A percentile compares a stretch with the other conserved stretches of the same genome.
Conservation (phyloP, 2,329 filamentous ascomycete genomes). For the Aspergillus uvarum region DNA sequence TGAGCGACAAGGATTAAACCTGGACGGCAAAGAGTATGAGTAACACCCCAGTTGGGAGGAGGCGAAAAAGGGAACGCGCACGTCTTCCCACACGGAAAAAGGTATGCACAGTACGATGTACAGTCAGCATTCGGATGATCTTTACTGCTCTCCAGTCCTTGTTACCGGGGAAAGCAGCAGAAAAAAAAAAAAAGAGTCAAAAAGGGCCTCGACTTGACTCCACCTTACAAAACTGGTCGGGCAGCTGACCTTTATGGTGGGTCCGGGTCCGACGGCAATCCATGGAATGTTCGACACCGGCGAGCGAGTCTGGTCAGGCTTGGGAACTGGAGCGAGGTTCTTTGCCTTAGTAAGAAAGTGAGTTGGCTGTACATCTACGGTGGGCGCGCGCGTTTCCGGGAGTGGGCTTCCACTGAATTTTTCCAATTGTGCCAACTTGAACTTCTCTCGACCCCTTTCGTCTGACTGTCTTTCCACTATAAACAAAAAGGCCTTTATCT, state of each 20-base stretch:
- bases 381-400: background rate
- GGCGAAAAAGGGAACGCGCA: background rate
- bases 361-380: no score
- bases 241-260: conserved; percentile 20
- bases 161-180: conserved; percentile 2
- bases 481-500: no score
- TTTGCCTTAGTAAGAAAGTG: background rate
- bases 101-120: background rate
- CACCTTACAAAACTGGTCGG: conserved; percentile 17
- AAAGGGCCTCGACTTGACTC: conserved; percentile 10
- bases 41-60: background rate
- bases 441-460: background rate
- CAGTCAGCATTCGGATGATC: conserved; percentile 1
- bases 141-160: background rate
- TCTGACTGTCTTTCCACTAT: background rate
- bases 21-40: background rate
- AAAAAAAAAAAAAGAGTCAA: background rate
- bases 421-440: background rate
- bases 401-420: background rate
- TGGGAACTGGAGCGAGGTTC: background rate
- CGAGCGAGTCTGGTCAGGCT: conserved; percentile 2
- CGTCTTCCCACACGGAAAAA: background rate
- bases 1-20: background rate
- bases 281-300: conserved; percentile 23
- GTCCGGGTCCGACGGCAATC: conserved; percentile 17